A percentile compares a stretch with the other conserved stretches of the same genome.
These are phyloP conservation scores for Chaetomium fimeti DNA, from an alignment of 495 filamentous ascomycete species.

Conservation along the genomic window DNA sequence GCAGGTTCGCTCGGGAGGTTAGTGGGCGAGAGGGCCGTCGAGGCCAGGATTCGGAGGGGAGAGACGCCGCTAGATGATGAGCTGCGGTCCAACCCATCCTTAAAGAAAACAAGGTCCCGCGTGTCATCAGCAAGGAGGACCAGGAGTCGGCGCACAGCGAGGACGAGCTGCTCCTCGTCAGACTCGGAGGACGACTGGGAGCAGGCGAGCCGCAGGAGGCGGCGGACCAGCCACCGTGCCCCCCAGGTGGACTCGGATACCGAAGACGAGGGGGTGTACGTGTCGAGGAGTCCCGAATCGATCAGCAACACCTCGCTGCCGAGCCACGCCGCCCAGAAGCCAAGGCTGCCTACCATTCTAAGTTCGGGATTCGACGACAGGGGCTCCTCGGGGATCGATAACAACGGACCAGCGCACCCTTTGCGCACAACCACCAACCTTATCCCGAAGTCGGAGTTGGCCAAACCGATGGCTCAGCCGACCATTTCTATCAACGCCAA, in stretches of 20 bases:
- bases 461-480: neutral
- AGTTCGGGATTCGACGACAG: slow-evolving; percentile 31
- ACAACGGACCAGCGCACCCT: neutral
- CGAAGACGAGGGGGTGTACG: slow-evolving; percentile 28
- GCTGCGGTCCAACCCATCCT: slow-evolving; percentile 24
- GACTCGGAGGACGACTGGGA: slow-evolving; percentile 40
- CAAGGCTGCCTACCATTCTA: slow-evolving; percentile 39
- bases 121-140: slow-evolving; percentile 32
- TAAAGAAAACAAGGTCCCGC: slow-evolving; percentile 30
- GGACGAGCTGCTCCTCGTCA: slow-evolving; percentile 40
- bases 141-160: slow-evolving; percentile 33
- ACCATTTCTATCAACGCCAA: neutral
- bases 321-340: slow-evolving; percentile 34
- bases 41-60: slow-evolving; percentile 41
- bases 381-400: neutral
- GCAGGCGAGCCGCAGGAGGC: slow-evolving; percentile 24
- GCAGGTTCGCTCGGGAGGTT: slow-evolving; percentile 30
- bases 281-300: slow-evolving; percentile 26
- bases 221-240: slow-evolving; percentile 29
- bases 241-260: slow-evolving; percentile 36
- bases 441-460: neutral
- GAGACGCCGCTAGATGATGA: slow-evolving; percentile 36
- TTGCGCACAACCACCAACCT: slow-evolving; percentile 19
- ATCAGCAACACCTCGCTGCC: slow-evolving; percentile 20
- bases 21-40: slow-evolving; percentile 41